These are phyloP conservation scores for Malus hybrid DNA, from an alignment of 331 rosid genomes.

Conservation along the genomic window DNA sequence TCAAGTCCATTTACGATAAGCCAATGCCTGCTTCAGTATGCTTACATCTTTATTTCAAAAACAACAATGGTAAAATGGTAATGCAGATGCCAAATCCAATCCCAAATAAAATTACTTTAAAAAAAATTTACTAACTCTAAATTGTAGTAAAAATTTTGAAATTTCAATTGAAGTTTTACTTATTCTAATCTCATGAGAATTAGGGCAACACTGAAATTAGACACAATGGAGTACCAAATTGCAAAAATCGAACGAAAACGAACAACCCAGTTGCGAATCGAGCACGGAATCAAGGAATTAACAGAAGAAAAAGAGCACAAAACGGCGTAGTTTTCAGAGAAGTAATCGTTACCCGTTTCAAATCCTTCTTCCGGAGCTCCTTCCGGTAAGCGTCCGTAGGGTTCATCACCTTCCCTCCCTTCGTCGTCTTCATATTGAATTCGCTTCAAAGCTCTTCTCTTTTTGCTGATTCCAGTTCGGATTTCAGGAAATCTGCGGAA, in stretches of 20 bases:
- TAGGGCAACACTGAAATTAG: background rate
- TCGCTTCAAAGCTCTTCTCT: conserved; percentile 1
- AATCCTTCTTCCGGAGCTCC: conserved; percentile 98
- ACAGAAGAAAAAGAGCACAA: background rate
- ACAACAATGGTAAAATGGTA: background rate
- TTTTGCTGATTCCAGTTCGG: background rate
- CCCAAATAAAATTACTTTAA: background rate
- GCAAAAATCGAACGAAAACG: background rate
- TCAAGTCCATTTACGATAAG: background rate
- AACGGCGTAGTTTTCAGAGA: background rate
- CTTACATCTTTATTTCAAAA: background rate
- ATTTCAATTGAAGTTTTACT: background rate
- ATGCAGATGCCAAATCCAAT: background rate
- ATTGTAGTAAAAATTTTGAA: background rate
- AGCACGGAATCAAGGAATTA: background rate
- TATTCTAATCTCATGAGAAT: background rate
- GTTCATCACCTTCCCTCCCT: conserved; percentile 98
- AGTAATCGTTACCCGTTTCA: conserved; percentile 61
- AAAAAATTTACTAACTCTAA: too few relatives aligned
- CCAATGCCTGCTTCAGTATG: background rate
- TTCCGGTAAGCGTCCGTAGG: conserved; percentile 97
- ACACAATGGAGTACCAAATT: background rate
- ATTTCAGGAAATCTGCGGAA: background rate
- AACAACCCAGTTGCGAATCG: background rate
- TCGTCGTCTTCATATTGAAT: conserved; percentile 78